phyloP scores from a whole-genome alignment of 192 early-diverging fungal genomes.

The Podila epicladia region DNA sequence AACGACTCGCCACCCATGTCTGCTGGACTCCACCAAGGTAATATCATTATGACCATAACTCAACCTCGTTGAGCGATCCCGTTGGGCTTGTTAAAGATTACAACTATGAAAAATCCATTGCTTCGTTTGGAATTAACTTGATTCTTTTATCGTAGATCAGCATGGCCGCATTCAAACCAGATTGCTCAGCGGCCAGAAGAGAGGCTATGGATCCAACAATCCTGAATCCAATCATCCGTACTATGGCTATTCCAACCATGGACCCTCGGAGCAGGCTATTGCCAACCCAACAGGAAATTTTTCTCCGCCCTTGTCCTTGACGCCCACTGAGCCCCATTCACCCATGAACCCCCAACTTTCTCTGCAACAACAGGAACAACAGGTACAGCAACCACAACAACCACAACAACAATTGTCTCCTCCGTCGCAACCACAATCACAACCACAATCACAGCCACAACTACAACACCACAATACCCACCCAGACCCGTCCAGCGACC shows the following conservation, averaged over 20 bases:
- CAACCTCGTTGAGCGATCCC: not conserved
- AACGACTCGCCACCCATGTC: constrained; percentile 38
- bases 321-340: constrained; percentile 31
- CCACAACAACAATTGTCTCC: constrained; percentile 18
- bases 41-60: not conserved
- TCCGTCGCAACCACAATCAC: constrained; percentile 10
- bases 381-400: constrained; percentile 15
- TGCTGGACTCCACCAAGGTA: constrained; percentile 23
- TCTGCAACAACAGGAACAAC: constrained; percentile 21
- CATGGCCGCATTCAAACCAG: constrained; percentile 3
- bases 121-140: not conserved
- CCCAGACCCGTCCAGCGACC: not conserved
- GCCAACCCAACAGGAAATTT: constrained; percentile 26
- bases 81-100: too few relatives aligned
- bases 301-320: constrained; percentile 37
- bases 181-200: constrained; percentile 3
- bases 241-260: not conserved
- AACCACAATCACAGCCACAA: not conserved
- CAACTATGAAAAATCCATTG: not conserved
- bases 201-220: constrained; percentile 4
- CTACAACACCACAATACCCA: constrained; percentile 8
- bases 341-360: constrained; percentile 19
- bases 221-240: not conserved
- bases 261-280: not conserved
- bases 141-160: constrained; percentile 3